Conservation (phyloP, 139 green algal genomes). For the Closterium sp. region DNA sequence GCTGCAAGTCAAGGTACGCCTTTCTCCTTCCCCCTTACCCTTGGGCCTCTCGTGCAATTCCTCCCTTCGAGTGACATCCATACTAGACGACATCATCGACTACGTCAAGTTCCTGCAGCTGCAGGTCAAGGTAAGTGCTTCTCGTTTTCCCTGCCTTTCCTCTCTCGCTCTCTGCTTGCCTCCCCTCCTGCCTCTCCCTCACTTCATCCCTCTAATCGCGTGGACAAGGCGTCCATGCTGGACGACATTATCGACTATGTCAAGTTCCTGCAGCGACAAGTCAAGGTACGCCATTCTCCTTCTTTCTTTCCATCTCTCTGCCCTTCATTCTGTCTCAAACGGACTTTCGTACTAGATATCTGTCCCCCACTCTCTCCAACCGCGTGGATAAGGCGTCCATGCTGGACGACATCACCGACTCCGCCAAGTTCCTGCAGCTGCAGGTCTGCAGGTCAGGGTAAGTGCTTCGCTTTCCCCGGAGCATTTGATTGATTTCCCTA, state of each 20-base stretch:
- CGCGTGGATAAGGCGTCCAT: slow-evolving; percentile 45
- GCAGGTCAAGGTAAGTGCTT: slow-evolving; percentile 15
- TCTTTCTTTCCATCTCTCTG: no score
- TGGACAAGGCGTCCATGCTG: slow-evolving; percentile 45
- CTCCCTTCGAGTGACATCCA: no score
- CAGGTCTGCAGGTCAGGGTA: slow-evolving; percentile 48
- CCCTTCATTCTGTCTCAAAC: neutral
- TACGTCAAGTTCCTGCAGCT: slow-evolving; percentile 50
- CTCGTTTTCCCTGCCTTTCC: no score
- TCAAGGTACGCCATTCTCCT: slow-evolving; percentile 24
- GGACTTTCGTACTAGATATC: no score
- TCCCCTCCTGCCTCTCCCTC: neutral
- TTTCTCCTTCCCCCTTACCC: no score
- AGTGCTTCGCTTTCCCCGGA: no score
- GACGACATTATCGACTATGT: slow-evolving; percentile 52
- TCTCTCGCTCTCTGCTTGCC: neutral
- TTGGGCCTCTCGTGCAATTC: no score
- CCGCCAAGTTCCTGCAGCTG: slow-evolving; percentile 39
- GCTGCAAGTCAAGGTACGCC: slow-evolving; percentile 43
- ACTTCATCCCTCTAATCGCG: neutral
- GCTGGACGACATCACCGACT: slow-evolving; percentile 44
- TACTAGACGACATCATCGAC: slow-evolving; percentile 50
- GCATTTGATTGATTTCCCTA: no score
- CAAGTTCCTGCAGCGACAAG: slow-evolving; percentile 33
- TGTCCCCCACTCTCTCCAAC: neutral